Evolutionary conservation across 441 rosid species (phyloP).

Genomic region (Populus tomentosa): DNA sequence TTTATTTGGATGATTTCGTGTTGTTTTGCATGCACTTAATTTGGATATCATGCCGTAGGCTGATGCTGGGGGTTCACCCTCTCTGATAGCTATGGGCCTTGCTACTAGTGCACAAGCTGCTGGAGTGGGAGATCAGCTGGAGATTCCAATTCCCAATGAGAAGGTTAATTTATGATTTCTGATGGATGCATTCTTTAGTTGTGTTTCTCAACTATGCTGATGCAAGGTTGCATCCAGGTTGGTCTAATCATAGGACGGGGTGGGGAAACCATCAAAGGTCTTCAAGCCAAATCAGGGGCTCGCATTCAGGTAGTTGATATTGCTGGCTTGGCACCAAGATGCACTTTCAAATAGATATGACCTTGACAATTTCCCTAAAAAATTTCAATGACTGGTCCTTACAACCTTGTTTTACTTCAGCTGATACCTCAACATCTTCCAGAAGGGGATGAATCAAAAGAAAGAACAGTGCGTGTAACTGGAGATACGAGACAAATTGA

Average conservation of each 20-base stretch:
- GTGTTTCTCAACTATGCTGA: neutral
- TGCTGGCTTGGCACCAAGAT: conserved; percentile 7
- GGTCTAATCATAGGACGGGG: conserved; percentile 95
- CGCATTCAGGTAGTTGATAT: conserved; percentile 84
- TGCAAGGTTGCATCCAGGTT: conserved; percentile 45
- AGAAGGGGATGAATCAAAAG: conserved; percentile 88
- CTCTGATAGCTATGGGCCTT: conserved; percentile 81
- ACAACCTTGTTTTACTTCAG: conserved; percentile 35
- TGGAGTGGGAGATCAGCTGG: conserved; percentile 60
- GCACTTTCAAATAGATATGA: neutral
- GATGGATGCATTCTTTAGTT: neutral
- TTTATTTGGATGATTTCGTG: neutral
- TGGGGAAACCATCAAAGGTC: conserved; percentile 86
- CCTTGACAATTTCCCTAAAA: neutral
- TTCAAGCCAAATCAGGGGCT: conserved; percentile 89
- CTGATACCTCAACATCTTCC: conserved; percentile 88
- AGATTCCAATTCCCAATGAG: conserved; percentile 89
- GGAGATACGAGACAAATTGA: conserved; percentile 89
- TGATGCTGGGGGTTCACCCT: conserved; percentile 92
- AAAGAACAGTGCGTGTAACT: conserved; percentile 80
- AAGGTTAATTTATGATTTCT: conserved; percentile 43
- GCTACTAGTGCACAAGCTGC: conserved; percentile 47
- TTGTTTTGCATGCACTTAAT: neutral
- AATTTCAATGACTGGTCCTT: conserved; percentile 4
- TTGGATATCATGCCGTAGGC: conserved; percentile 41